Conservation (phyloP, 1,139 yeast species). For the Debaryomyces sp. region DNA sequence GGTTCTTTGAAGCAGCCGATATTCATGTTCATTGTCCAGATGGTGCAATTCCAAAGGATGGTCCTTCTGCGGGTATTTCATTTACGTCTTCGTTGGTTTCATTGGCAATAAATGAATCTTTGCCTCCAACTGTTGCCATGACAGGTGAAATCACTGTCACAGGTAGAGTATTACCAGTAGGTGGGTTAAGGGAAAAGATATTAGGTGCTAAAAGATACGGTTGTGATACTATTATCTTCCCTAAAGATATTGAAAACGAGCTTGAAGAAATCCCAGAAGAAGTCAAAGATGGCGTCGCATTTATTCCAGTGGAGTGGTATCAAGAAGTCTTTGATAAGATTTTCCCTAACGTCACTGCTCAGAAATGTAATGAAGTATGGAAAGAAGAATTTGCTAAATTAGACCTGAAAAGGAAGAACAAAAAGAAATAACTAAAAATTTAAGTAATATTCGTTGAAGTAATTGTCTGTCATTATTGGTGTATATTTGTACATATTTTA, state of each 20-base stretch:
- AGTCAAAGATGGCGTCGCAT: slow-evolving; percentile 82
- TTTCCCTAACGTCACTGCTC: slow-evolving; percentile 59
- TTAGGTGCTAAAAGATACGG: slow-evolving; percentile 97
- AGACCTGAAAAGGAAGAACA: slow-evolving; percentile 40
- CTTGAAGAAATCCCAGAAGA: slow-evolving; percentile 93
- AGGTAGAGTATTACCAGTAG: slow-evolving; percentile 90
- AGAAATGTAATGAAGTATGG: slow-evolving; percentile 66
- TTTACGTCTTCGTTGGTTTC: slow-evolving; percentile 89
- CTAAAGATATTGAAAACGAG: slow-evolving; percentile 89
- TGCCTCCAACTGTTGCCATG: slow-evolving; percentile 88
- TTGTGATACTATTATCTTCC: slow-evolving; percentile 86
- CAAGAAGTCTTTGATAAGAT: slow-evolving; percentile 76
- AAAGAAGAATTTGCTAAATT: slow-evolving; percentile 50
- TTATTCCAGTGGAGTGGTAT: slow-evolving; percentile 92
- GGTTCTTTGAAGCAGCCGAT: slow-evolving; percentile 90
- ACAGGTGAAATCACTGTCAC: slow-evolving; percentile 95
- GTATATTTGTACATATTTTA: slow-evolving; percentile 14
- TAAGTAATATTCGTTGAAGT: slow-evolving; percentile 6
- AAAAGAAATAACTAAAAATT: slow-evolving; percentile 16
- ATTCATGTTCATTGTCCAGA: slow-evolving; percentile 97
- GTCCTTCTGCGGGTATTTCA: slow-evolving; percentile 97
- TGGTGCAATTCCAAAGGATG: slow-evolving; percentile 97
- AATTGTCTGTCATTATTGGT: slow-evolving; percentile 1
- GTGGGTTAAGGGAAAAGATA: slow-evolving; percentile 91
- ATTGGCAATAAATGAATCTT: slow-evolving; percentile 71